Conservation (phyloP, 1,139 yeast species). For the Petasospora fabianii region DNA sequence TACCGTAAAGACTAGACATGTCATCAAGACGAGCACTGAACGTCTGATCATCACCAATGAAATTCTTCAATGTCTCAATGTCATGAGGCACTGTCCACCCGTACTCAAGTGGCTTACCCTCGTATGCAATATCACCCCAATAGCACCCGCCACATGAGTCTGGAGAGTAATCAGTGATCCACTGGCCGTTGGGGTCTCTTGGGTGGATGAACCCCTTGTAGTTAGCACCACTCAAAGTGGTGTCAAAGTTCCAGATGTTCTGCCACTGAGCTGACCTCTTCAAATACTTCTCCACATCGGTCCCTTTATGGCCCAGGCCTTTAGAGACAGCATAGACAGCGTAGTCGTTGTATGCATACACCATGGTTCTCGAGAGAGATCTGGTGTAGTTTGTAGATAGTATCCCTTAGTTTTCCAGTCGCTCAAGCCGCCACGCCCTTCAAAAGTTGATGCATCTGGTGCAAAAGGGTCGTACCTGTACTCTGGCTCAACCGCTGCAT, state of each 20-base stretch:
- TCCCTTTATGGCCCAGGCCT: conserved; percentile 28
- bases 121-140: conserved; percentile 34
- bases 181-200: conserved; percentile 32
- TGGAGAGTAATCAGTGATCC: conserved; percentile 32
- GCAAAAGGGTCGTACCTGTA: conserved; percentile 30
- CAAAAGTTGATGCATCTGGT: conserved; percentile 31
- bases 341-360: conserved; percentile 39
- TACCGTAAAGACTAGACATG: conserved; percentile 35
- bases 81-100: conserved; percentile 38
- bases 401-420: conserved; percentile 35
- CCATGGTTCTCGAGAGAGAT: conserved; percentile 38
- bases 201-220: conserved; percentile 38
- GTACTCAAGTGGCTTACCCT: conserved; percentile 34
- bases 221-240: conserved; percentile 22
- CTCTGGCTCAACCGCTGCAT: conserved; percentile 37
- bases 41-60: conserved; percentile 32
- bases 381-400: conserved; percentile 33
- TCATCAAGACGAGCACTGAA: conserved; percentile 35
- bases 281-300: conserved; percentile 32
- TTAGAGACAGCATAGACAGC: conserved; percentile 36
- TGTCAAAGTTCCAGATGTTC: conserved; percentile 37
- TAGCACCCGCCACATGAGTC: conserved; percentile 34
- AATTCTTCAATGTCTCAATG: conserved; percentile 29
- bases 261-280: conserved; percentile 38
- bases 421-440: conserved; percentile 35